Evolutionary conservation across 768 basidiomycete genomes (phyloP).

Genomic region (Mycena indigotica): DNA sequence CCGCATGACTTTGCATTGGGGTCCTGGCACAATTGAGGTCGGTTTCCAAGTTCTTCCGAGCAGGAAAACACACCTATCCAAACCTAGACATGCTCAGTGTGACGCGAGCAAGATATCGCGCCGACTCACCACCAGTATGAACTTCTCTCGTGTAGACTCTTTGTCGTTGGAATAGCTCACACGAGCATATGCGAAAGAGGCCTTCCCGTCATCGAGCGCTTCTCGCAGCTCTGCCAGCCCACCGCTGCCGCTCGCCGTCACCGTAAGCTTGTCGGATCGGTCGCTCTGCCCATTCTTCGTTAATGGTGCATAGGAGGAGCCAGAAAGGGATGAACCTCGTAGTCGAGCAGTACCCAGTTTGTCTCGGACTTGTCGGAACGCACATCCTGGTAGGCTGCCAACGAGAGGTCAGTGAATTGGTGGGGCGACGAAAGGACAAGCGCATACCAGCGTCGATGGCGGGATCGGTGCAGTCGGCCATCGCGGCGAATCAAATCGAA

Average conservation of each 20-base stretch:
- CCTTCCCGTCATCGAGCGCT: conserved; percentile 69
- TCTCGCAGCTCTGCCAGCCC: conserved; percentile 79
- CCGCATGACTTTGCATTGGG: conserved; percentile 85
- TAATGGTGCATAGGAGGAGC: conserved; percentile 3
- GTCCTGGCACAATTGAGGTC: no score
- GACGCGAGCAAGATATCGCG: conserved; percentile 9
- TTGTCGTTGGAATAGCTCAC: conserved; percentile 86
- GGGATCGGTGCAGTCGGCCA: conserved; percentile 81
- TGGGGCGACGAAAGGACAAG: conserved; percentile 9
- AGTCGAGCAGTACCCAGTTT: conserved; percentile 91
- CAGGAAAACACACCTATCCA: no score
- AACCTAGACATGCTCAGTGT: conserved; percentile 36
- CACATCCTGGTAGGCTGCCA: conserved; percentile 82
- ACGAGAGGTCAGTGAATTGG: not conserved
- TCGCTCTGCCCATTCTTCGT: conserved; percentile 49
- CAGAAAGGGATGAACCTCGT: conserved; percentile 52
- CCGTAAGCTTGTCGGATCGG: conserved; percentile 75
- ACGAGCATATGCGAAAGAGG: conserved; percentile 83
- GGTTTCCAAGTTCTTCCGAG: no score
- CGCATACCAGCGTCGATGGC: conserved; percentile 69
- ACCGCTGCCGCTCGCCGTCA: conserved; percentile 79
- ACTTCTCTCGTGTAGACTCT: conserved; percentile 87
- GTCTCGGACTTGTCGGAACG: conserved; percentile 82
- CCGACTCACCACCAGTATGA: conserved; percentile 65
- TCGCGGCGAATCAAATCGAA: no score